phyloP scores from a whole-genome alignment of 1,284 basidiomycete species.

The Sanghuangporus baumii region DNA sequence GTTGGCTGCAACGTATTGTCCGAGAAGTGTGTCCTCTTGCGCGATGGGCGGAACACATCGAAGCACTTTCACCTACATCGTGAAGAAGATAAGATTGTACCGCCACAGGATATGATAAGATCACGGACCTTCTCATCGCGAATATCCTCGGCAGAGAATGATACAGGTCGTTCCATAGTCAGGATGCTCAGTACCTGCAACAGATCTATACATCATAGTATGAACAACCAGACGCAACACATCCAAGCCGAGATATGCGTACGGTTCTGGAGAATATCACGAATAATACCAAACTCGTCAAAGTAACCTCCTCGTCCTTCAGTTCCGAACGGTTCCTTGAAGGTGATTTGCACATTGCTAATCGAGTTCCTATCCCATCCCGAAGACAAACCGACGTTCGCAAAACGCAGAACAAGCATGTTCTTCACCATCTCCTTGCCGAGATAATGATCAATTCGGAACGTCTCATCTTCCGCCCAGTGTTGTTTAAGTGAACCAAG shows the following conservation, averaged over 20 bases:
- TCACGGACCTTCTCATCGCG: slow-evolving; percentile 86
- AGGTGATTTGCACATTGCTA: slow-evolving; percentile 94
- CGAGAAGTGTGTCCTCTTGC: slow-evolving; percentile 75
- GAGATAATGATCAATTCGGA: slow-evolving; percentile 96
- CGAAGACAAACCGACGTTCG: slow-evolving; percentile 82
- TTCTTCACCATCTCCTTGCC: slow-evolving; percentile 99
- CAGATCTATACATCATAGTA: slow-evolving; percentile 54
- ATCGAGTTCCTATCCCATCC: slow-evolving; percentile 93
- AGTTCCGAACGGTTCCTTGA: slow-evolving; percentile 97
- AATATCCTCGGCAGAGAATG: slow-evolving; percentile 92
- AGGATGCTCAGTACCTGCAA: slow-evolving; percentile 89
- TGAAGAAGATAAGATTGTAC: slow-evolving; percentile 18
- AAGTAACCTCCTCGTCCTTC: slow-evolving; percentile 97
- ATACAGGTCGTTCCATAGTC: slow-evolving; percentile 97
- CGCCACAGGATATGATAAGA: slow-evolving; percentile 8
- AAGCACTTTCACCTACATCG: slow-evolving; percentile 83
- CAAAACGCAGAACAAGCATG: slow-evolving; percentile 88
- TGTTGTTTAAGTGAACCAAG: slow-evolving; percentile 76
- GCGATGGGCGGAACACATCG: slow-evolving; percentile 83
- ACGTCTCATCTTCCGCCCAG: slow-evolving; percentile 94
- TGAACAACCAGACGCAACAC: slow-evolving; percentile 13
- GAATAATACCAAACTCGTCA: slow-evolving; percentile 97
- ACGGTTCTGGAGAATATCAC: slow-evolving; percentile 96
- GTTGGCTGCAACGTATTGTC: slow-evolving; percentile 84
- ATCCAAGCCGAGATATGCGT: slow-evolving; percentile 31